phyloP scores from a whole-genome alignment of 2,329 filamentous ascomycete genomes.

The Phaeosphaeriaceae sp. region DNA sequence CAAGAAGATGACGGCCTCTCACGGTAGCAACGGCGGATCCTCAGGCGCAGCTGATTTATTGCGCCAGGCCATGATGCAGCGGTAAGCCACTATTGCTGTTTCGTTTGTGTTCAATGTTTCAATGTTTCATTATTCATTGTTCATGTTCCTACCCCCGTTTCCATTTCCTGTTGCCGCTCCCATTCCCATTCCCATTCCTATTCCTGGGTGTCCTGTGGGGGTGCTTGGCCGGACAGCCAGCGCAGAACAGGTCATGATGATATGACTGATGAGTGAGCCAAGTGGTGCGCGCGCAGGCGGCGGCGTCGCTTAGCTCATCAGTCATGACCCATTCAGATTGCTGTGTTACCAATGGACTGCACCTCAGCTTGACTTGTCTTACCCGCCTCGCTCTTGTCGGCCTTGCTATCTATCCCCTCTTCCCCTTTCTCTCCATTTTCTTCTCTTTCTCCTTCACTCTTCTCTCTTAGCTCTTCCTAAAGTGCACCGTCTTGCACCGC shows the following conservation, averaged over 20 bases:
- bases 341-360: background rate
- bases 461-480: too few relatives aligned
- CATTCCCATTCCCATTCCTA: too few relatives aligned
- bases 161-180: too few relatives aligned
- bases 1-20: slow-evolving; percentile 39
- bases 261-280: background rate
- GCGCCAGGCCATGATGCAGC: slow-evolving; percentile 64
- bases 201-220: too few relatives aligned
- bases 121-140: slow-evolving; percentile 2
- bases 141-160: too few relatives aligned
- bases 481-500: too few relatives aligned
- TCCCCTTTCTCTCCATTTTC: background rate
- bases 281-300: slow-evolving; percentile 5
- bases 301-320: slow-evolving; percentile 28
- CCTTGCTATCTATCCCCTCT: too few relatives aligned
- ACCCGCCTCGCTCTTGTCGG: slow-evolving; percentile 6
- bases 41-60: slow-evolving; percentile 63
- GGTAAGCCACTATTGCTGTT: slow-evolving; percentile 56
- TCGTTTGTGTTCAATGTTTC: slow-evolving; percentile 3
- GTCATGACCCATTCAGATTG: background rate
- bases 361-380: slow-evolving; percentile 4
- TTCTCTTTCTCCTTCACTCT: slow-evolving; percentile 6
- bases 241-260: background rate
- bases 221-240: too few relatives aligned
- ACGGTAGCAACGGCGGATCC: slow-evolving; percentile 47